Evolutionary conservation across 225 moss, liverwort and hornwort genomes (phyloP).

Genomic region (Ulota crispa): DNA sequence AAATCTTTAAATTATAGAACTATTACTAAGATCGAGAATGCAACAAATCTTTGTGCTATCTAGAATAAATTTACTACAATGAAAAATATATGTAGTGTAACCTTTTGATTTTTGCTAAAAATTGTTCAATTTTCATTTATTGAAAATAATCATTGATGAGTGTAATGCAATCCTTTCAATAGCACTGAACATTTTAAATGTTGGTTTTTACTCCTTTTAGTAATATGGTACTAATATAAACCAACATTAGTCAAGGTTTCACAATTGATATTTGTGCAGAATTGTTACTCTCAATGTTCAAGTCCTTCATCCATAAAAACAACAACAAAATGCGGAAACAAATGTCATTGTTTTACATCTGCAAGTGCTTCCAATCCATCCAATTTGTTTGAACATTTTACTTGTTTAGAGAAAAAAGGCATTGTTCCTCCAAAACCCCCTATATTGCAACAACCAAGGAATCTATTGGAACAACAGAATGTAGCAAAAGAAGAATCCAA

Average conservation of each 20-base stretch:
- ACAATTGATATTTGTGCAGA: not conserved
- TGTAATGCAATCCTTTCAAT: not conserved
- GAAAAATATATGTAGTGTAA: too few species aligned
- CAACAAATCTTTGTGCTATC: too few species aligned
- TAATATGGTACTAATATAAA: not conserved
- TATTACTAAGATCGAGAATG: not conserved
- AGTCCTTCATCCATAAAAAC: conserved; percentile 18
- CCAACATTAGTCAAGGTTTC: not conserved
- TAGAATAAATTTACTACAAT: too few species aligned
- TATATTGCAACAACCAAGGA: conserved; percentile 9
- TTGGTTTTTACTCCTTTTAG: not conserved
- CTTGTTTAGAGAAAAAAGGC: conserved; percentile 1
- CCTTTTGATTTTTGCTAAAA: too few species aligned
- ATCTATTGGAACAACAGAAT: not conserved
- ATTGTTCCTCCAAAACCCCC: conserved; percentile 4
- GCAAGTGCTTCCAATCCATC: not conserved
- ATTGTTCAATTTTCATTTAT: too few species aligned
- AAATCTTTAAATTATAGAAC: not conserved
- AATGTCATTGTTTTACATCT: not conserved
- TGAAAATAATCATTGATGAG: not conserved
- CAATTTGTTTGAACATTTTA: conserved; percentile 22
- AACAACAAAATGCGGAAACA: not conserved
- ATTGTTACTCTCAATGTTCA: conserved; percentile 23
- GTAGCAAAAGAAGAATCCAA: conserved; percentile 13
- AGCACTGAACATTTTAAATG: not conserved